phyloP scores from a whole-genome alignment of 257 asterid species.

The Schizonepeta tenuifolia region DNA sequence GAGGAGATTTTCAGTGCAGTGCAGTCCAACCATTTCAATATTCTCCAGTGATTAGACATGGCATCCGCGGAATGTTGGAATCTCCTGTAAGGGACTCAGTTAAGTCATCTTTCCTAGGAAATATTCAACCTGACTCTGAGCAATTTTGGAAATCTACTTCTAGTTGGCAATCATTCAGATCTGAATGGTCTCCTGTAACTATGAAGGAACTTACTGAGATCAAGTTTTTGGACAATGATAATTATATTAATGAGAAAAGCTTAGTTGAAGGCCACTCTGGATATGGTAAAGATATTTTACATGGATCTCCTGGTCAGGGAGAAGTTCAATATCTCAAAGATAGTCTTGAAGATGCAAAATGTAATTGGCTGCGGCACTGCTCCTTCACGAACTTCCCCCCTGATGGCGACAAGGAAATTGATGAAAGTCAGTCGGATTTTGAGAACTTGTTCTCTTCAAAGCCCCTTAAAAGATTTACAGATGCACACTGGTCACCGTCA shows the following conservation, averaged over 20 bases:
- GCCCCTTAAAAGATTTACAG: constrained; percentile 43
- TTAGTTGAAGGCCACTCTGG: constrained; percentile 36
- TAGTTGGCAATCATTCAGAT: constrained; percentile 41
- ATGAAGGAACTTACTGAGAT: constrained; percentile 37
- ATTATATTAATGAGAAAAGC: constrained; percentile 38
- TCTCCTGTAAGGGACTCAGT: constrained; percentile 34
- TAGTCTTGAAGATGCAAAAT: constrained; percentile 28
- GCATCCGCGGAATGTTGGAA: constrained; percentile 35
- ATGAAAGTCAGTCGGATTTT: constrained; percentile 37
- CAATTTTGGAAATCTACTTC: constrained; percentile 37
- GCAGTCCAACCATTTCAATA: constrained; percentile 40
- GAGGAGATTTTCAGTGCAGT: constrained; percentile 37
- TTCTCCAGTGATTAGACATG: constrained; percentile 46
- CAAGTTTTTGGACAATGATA: constrained; percentile 43
- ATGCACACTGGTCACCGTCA: constrained; percentile 40
- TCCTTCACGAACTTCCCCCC: constrained; percentile 40
- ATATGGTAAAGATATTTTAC: constrained; percentile 30
- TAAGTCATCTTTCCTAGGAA: constrained; percentile 38
- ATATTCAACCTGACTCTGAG: constrained; percentile 36
- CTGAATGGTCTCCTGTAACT: constrained; percentile 48
- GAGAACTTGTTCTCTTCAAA: constrained; percentile 41
- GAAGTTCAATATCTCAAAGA: constrained; percentile 39
- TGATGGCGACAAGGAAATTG: constrained; percentile 38
- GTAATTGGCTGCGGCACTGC: constrained; percentile 43
- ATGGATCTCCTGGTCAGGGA: constrained; percentile 39